A percentile compares a stretch with the other conserved stretches of the same genome.
Conservation (phyloP, 2,329 filamentous ascomycete species). For the Bipolaris bicolor region DNA sequence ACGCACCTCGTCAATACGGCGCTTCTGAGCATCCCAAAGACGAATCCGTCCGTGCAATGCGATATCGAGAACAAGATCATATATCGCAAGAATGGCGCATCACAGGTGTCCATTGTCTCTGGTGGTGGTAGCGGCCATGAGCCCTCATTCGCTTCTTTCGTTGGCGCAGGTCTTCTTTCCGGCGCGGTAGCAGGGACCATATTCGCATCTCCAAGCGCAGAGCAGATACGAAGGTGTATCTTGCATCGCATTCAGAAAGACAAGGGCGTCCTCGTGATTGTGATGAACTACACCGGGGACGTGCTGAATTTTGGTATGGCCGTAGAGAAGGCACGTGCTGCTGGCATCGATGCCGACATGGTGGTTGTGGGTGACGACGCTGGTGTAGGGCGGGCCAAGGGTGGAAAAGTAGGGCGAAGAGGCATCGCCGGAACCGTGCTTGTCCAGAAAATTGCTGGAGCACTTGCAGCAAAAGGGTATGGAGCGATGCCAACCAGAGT, state of each 20-base stretch:
- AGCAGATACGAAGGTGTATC: conserved; percentile 81
- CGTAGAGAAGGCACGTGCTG: conserved; percentile 86
- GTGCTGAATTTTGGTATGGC: conserved; percentile 92
- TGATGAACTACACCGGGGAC: conserved; percentile 87
- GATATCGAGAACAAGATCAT: conserved; percentile 79
- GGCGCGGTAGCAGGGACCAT: conserved; percentile 87
- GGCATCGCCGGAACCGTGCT: conserved; percentile 91
- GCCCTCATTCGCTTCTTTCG: conserved; percentile 84
- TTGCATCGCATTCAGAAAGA: conserved; percentile 72
- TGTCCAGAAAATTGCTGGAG: conserved; percentile 89
- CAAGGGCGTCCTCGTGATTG: conserved; percentile 82
- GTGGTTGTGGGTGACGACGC: conserved; percentile 92
- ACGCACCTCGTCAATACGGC: conserved; percentile 78
- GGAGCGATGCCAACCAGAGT: conserved; percentile 13
- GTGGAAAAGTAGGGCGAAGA: conserved; percentile 89
- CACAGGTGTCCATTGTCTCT: conserved; percentile 79
- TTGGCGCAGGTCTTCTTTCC: conserved; percentile 79
- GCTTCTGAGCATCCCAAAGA: conserved; percentile 76
- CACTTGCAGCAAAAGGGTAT: conserved; percentile 74
- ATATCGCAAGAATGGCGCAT: conserved; percentile 33
- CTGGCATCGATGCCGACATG: conserved; percentile 81
- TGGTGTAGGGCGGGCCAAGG: conserved; percentile 78
- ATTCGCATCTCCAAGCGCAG: conserved; percentile 79
- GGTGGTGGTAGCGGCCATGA: conserved; percentile 92
- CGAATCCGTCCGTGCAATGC: conserved; percentile 82